phyloP scores from a whole-genome alignment of 169 alveolate species.

The Plasmodium fragile region DNA sequence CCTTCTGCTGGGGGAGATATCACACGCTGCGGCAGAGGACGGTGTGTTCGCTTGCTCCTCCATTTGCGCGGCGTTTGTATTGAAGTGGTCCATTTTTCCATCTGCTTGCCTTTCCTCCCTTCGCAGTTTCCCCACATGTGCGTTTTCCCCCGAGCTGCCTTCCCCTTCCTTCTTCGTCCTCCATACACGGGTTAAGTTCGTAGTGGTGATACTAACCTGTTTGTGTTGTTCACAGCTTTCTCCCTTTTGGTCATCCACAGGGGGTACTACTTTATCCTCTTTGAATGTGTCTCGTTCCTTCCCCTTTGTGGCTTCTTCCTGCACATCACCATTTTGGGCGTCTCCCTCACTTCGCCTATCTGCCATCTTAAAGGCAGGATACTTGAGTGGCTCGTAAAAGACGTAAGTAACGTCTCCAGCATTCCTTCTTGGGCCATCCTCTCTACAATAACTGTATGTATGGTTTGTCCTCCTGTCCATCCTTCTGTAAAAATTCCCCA shows the following conservation, averaged over 20 bases:
- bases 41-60: not conserved
- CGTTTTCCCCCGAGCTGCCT: not conserved
- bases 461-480: not conserved
- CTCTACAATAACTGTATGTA: not conserved
- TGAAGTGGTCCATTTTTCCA: not conserved
- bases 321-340: not conserved
- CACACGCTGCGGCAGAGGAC: not conserved
- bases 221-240: not conserved
- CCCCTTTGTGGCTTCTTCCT: not conserved
- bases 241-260: not conserved
- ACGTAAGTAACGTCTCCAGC: constrained; percentile 2
- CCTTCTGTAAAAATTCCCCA: not conserved
- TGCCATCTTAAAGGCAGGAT: constrained; percentile 56
- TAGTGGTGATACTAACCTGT: not conserved
- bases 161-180: not conserved
- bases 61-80: not conserved
- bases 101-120: not conserved
- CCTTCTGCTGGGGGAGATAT: not conserved
- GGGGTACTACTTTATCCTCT: not conserved
- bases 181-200: not conserved
- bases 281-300: not conserved
- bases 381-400: constrained; percentile 44
- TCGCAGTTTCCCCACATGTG: not conserved
- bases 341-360: constrained; percentile 10
- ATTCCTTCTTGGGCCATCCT: not conserved